Base-by-base conservation (phyloP, 108 stramenopile genomes). In the Craspedostauros australis region DNA sequence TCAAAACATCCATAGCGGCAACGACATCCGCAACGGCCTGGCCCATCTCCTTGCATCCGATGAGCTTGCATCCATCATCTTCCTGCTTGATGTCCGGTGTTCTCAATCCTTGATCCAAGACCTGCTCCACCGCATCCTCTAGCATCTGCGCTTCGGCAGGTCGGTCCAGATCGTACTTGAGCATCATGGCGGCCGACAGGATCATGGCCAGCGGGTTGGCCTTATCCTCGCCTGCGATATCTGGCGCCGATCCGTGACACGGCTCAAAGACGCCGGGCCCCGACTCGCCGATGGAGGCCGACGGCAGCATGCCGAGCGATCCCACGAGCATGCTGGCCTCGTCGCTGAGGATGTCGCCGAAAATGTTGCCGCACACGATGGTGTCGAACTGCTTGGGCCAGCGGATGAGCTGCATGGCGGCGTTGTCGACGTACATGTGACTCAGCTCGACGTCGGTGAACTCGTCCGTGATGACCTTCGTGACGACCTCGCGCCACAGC, bases 361-460 rank as follows among this genome's bases (percentile, higher is more conserved):
- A 99, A 43, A 99, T 94, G 75, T 99, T 99, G 25, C 96, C 95
- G 21, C 83, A 88, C 11, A 98, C 96, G 61, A 99, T 95, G 46
- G 92, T 93, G 59, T 99, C 98, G 73, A 99, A 99, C 80, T 97
- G 95, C 66, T 89, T 94, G 39, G 98, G 98, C 75, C 77, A 91
- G 49, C 96, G 88, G 54, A 98, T 97, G 46, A 98, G 86, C 66
- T 98, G 96, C 96, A 97, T 97, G 56, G 97, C 96, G 39, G 95
- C 95, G 68, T 98, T 98, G 61, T 98, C 98, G 26, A 97, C 95
- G 64, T 98, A 98, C 96, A 97, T 96, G 79, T 96, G 95, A 21
- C 80, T 86, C 46, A 97, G 73, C 59, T 93, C 86, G 22, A 98
- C 90, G 40, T 92, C 82, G 0, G 87, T 72, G 68, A 90, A 95